Evolutionary conservation across 2,329 filamentous ascomycete species (phyloP), one percentile per base, ranked within the genome.

Genomic region (Fusarium sp.): DNA sequence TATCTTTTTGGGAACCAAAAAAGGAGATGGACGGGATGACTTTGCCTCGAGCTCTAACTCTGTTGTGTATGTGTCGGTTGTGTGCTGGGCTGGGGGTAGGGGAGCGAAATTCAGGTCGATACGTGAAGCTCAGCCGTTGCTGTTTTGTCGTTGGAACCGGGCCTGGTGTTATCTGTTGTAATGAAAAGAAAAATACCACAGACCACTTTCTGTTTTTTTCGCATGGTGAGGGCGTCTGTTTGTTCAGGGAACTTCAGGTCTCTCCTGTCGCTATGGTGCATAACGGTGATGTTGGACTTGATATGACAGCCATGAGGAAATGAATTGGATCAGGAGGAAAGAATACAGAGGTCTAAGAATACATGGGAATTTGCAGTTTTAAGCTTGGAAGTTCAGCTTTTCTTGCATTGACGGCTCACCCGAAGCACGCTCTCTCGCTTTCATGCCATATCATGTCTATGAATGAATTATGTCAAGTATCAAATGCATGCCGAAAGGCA

Each of bases 111-210:
- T 30, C 65, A 66, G 65, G 69, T 69, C 65, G 61, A 70, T 68
- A 58, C 54, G 63, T 66, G 62, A 72, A 75, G 72, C 71, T 69
- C 70, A 71, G 70, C 69, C 69, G 61, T 69, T 66, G 51, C 58
- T 74, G 71, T 71, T 70, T 70, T 55, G 62, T 67, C 65, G 71
- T 71, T 69, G 61, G 47, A 49, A 58, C 53, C 46, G 62, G 62
- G 72, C 65, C 51, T 65, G 72, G 62, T 74, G 71, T 70, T 52
- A 60, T 75, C 59, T 69, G 64, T 74, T 75, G 66, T 74, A 75
- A 74, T 74, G 72, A 72, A 71, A 57, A 72, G 71, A 47, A 73
- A 58, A 68, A 58, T 70, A 65, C 18, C 60, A 64, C 67, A 66
- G 54, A 64, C 61, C 65, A 64, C 65, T 53, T 56, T 55, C 30